phyloP scores from a whole-genome alignment of 805 yeast genomes.

The Candida germanica region DNA sequence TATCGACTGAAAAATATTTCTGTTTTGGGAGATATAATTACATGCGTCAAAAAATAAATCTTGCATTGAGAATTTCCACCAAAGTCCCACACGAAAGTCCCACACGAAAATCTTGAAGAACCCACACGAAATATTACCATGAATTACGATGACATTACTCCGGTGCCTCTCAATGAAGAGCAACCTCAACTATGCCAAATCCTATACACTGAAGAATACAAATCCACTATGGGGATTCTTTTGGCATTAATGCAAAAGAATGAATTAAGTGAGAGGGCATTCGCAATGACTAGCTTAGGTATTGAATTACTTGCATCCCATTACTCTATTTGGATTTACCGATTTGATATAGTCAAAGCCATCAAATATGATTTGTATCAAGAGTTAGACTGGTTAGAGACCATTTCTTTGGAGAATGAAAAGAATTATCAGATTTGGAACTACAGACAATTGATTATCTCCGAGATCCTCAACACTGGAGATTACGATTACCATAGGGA shows the following conservation, averaged over 20 bases:
- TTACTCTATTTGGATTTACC: constrained; percentile 83
- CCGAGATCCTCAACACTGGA: constrained; percentile 20
- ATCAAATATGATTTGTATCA: constrained; percentile 37
- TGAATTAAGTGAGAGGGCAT: constrained; percentile 71
- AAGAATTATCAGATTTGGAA: constrained; percentile 99
- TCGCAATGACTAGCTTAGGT: constrained; percentile 60
- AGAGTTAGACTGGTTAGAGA: constrained; percentile 80
- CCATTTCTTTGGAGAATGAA: constrained; percentile 67
- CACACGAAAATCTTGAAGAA: too few species aligned
- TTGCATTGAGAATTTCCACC: too few species aligned
- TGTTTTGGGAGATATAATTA: too few species aligned
- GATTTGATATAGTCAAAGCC: constrained; percentile 49
- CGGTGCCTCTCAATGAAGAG: constrained; percentile 41
- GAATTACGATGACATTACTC: constrained; percentile 42
- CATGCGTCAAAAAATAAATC: too few species aligned
- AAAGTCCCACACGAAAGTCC: too few species aligned
- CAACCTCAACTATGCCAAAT: constrained; percentile 57
- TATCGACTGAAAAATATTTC: too few species aligned
- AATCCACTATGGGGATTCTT: constrained; percentile 54
- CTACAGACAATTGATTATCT: constrained; percentile 69
- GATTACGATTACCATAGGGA: constrained; percentile 42
- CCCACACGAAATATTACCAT: constrained; percentile 8
- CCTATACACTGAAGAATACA: constrained; percentile 71
- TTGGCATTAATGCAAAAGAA: constrained; percentile 54
- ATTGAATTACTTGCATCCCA: constrained; percentile 80